phyloP scores from a whole-genome alignment of 768 basidiomycete genomes.

The Russula dissimulans region DNA sequence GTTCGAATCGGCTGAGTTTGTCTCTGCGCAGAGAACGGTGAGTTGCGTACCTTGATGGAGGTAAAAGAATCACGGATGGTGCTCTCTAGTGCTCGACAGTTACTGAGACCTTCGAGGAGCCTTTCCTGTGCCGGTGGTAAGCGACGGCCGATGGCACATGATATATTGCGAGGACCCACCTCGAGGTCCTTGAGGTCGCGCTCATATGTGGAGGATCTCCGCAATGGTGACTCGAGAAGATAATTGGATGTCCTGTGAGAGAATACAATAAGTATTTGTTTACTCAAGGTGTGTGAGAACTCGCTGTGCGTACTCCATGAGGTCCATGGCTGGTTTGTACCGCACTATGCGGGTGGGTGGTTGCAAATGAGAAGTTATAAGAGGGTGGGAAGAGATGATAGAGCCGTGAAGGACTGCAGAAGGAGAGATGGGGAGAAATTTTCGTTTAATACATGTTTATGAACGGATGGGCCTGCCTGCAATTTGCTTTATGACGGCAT shows the following conservation, averaged over 20 bases:
- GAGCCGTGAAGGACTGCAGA: background rate
- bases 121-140: conserved; percentile 36
- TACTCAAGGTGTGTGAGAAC: background rate
- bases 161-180: background rate
- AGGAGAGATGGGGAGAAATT: background rate
- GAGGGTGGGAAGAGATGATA: background rate
- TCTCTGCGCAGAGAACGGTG: background rate
- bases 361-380: too few relatives aligned
- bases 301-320: background rate
- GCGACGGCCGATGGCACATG: background rate
- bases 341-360: background rate
- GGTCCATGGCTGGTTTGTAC: background rate
- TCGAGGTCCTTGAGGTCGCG: conserved; percentile 20
- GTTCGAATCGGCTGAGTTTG: background rate
- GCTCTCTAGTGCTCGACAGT: conserved; percentile 65
- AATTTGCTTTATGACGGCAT: too few relatives aligned
- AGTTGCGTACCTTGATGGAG: conserved; percentile 44
- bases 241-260: background rate
- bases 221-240: background rate
- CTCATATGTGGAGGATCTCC: conserved; percentile 6
- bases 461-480: background rate
- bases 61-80: conserved; percentile 56
- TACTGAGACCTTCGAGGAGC: conserved; percentile 61
- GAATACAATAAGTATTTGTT: background rate
- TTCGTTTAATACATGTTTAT: background rate